Conservation (phyloP, 768 basidiomycete genomes). For the Lactarius akahatsu region DNA sequence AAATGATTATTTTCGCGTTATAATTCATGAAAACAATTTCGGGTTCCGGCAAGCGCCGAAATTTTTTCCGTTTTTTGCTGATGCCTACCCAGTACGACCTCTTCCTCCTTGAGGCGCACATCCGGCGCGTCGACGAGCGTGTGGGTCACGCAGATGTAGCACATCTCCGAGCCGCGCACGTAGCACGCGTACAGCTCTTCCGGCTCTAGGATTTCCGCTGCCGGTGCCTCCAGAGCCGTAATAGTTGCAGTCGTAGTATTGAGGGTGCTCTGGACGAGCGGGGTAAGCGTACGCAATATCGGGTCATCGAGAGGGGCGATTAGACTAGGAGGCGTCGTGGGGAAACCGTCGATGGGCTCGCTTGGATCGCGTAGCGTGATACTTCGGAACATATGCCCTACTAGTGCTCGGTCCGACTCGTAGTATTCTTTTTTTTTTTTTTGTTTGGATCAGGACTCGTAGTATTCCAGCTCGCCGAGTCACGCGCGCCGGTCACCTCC, state of each 20-base stretch:
- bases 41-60: no score
- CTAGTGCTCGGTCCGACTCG: slow-evolving; percentile 67
- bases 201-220: not conserved
- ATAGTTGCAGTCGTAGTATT: no score
- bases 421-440: no score
- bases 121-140: slow-evolving; percentile 58
- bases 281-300: slow-evolving; percentile 10
- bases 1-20: no score
- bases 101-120: slow-evolving; percentile 62
- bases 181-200: slow-evolving; percentile 50
- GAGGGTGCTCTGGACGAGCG: not conserved
- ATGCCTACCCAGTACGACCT: slow-evolving; percentile 67
- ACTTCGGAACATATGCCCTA: slow-evolving; percentile 66
- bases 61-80: no score
- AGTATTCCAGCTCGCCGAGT: slow-evolving; percentile 72
- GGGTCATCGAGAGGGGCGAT: slow-evolving; percentile 4
- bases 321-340: not conserved
- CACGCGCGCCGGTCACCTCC: slow-evolving; percentile 42
- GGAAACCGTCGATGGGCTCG: slow-evolving; percentile 26
- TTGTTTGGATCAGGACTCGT: no score
- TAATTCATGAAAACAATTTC: no score
- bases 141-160: slow-evolving; percentile 71
- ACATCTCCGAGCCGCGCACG: slow-evolving; percentile 60
- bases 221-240: no score
- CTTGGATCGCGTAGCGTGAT: slow-evolving; percentile 48